Conservation (phyloP, 257 asterid species). For the Coffea eugenioides region DNA sequence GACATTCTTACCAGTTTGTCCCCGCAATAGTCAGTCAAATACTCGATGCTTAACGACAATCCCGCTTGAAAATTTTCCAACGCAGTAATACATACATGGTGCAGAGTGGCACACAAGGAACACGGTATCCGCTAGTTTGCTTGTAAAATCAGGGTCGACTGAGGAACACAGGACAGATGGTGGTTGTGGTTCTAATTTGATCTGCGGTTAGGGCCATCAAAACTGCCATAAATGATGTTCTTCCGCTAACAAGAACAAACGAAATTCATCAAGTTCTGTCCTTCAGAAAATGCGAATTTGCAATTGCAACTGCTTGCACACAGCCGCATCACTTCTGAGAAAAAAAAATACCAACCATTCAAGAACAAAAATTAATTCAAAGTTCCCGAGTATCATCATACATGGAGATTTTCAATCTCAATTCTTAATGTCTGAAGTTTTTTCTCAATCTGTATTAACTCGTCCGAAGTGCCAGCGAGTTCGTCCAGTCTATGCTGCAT, state of each 20-base stretch:
- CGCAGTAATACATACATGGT: not conserved
- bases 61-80: not conserved
- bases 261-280: not conserved
- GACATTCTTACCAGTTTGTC: not conserved
- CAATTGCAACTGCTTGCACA: not conserved
- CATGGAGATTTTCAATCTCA: slow-evolving; percentile 77
- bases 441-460: slow-evolving; percentile 48
- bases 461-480: slow-evolving; percentile 48
- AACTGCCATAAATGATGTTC: not conserved
- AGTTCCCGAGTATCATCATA: slow-evolving; percentile 13
- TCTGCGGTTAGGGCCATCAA: not conserved
- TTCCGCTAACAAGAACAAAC: not conserved
- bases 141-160: not conserved
- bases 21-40: not conserved
- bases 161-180: not conserved
- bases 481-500: slow-evolving; percentile 55
- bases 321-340: not conserved
- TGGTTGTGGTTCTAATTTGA: not conserved
- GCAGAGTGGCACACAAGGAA: not conserved
- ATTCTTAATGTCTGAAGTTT: slow-evolving; percentile 53
- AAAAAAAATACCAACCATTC: not conserved
- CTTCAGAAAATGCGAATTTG: not conserved
- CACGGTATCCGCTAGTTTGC: not conserved
- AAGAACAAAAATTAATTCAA: not conserved
- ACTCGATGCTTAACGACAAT: not conserved